Conservation (phyloP, 306 rosid species). For the Gastrolobium bilobum region DNA sequence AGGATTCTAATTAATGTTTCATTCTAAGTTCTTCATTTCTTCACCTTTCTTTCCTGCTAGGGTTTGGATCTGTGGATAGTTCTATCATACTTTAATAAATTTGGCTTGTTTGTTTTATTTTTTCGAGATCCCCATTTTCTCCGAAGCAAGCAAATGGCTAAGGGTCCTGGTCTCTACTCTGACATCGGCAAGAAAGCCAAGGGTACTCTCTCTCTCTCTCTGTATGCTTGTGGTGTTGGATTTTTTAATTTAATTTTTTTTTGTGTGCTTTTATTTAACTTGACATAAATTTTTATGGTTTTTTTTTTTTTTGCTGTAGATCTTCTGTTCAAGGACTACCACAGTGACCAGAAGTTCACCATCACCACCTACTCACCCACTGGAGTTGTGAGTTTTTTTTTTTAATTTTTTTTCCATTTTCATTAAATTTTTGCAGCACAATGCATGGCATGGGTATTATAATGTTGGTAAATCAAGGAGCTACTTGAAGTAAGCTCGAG, state of each 20-base stretch:
- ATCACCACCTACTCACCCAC: slow-evolving; percentile 89
- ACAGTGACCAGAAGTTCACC: slow-evolving; percentile 91
- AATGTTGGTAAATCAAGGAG: slow-evolving; percentile 20
- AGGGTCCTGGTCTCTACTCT: slow-evolving; percentile 97
- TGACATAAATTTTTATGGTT: slow-evolving; percentile 26
- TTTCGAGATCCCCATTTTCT: slow-evolving; percentile 51
- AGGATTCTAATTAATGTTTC: no score
- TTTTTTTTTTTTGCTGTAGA: slow-evolving; percentile 52
- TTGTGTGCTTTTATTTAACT: not conserved
- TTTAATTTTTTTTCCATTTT: not conserved
- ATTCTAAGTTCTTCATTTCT: no score
- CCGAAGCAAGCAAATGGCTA: slow-evolving; percentile 62
- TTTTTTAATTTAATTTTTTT: not conserved
- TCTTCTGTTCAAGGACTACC: slow-evolving; percentile 91
- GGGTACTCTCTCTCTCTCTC: slow-evolving; percentile 55
- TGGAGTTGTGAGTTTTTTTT: slow-evolving; percentile 74
- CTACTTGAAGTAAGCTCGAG: not conserved
- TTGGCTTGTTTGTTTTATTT: no score
- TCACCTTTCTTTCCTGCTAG: no score
- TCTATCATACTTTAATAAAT: no score
- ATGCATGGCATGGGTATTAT: slow-evolving; percentile 13
- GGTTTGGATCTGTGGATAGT: no score
- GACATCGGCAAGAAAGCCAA: slow-evolving; percentile 93
- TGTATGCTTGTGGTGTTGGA: not conserved
- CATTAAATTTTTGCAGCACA: not conserved